phyloP scores from a whole-genome alignment of 176 grass and related monocot genomes.

The Oryza australiensis region DNA sequence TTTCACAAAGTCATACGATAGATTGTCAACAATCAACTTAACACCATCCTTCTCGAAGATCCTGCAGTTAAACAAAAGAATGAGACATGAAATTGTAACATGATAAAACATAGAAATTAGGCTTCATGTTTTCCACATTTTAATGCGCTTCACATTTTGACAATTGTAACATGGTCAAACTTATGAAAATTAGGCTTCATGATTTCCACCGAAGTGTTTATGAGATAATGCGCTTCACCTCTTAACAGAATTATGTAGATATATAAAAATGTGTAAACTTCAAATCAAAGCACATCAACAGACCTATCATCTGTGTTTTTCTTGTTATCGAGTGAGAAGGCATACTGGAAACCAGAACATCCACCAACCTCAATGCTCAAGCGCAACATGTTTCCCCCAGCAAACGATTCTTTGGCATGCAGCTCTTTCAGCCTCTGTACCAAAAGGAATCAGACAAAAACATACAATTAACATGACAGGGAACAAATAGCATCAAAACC shows the following conservation, averaged over 20 bases:
- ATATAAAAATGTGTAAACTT: not conserved
- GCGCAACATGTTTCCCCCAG: constrained; percentile 72
- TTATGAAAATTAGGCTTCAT: not conserved
- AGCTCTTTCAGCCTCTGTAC: constrained; percentile 77
- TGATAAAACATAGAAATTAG: not conserved
- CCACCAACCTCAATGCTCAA: constrained; percentile 83
- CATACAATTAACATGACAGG: too few species aligned
- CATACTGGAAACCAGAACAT: constrained; percentile 89
- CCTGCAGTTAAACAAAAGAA: constrained; percentile 20
- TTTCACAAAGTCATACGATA: constrained; percentile 93
- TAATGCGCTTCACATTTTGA: too few species aligned
- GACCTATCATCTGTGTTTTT: constrained; percentile 45
- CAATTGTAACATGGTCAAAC: not conserved
- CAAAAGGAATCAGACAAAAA: constrained; percentile 14
- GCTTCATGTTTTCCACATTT: not conserved
- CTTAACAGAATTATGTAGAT: too few species aligned
- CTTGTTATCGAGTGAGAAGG: constrained; percentile 69
- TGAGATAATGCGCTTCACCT: too few species aligned
- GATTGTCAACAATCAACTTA: constrained; percentile 70
- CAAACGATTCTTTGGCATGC: constrained; percentile 49
- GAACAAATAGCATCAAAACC: too few species aligned
- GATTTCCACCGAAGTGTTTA: not conserved
- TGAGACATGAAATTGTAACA: not conserved
- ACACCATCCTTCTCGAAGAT: constrained; percentile 85
- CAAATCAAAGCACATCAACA: not conserved